Evolutionary conservation across 331 rosid species (phyloP), one percentile per base, ranked within the genome.

Genomic region (Rhamnella rubrinervis): DNA sequence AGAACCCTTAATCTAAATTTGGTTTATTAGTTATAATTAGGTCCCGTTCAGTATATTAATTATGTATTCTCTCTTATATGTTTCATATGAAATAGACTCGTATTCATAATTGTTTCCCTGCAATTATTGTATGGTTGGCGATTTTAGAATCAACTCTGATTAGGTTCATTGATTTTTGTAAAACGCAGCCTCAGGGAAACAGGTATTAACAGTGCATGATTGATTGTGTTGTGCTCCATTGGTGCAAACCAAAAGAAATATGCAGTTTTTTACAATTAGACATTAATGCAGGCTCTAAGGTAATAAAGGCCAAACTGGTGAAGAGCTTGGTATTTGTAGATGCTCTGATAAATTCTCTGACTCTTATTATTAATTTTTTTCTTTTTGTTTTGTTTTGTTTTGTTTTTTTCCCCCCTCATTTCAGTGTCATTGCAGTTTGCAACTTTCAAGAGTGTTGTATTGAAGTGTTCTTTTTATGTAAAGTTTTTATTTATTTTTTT

Each of bases 121-220:
- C 35, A 31, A 4, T 31, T 31, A 31, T 31, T 31, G 35, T 31
- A 31, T 3, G 35, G 35, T 31, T 31, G 14, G 49, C 12, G 49
- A 44, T 14, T 7, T 44, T 11, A 44, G 14, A 44, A 2, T 44
- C 16, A 44, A 44, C 11, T 44, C 49, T 44, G 49, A 44, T 44
- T 9, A 44, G 49, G 13, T 44, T 44, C 49, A 44, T 44, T 10
- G 16, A 44, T 44, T 44, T 40, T 40, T 44, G 2, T 44, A 44
- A 47, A 41, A 7, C 84, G 83, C 87, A 90, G 96, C 61, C 78
- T 70, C 68, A 77, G 64, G 91, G 83, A 76, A 78, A 76, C 73
- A 74, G 84, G 82, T 65, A 78, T 77, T 85, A 61, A 76, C 52
- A 57, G 40, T 68, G 71, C 82, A 75, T 73, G 71, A 62, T 49